These are phyloP conservation scores for Noccaea caerulescens DNA, from an alignment of 345 rosid genomes.

Conservation along the genomic window DNA sequence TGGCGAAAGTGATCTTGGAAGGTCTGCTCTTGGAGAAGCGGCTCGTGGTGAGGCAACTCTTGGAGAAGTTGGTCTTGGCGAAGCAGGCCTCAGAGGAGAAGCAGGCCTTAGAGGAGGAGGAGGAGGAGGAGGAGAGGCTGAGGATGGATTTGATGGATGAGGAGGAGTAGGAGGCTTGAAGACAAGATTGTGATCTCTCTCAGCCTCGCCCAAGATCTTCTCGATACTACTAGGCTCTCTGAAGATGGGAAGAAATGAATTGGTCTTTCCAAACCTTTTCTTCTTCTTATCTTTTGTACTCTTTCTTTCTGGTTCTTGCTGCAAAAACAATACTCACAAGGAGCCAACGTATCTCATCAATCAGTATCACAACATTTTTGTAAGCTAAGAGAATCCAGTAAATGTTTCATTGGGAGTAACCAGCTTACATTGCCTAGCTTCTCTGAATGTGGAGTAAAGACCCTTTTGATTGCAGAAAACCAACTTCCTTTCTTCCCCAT, in stretches of 20 bases:
- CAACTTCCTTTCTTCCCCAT: constrained; percentile 98
- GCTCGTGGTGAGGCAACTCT: constrained; percentile 46
- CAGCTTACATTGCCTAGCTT: constrained; percentile 63
- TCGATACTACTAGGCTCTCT: constrained; percentile 95
- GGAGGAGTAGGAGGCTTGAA: constrained; percentile 70
- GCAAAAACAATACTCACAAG: neutral
- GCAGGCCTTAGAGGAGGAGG: constrained; percentile 46
- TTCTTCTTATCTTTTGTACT: constrained; percentile 74
- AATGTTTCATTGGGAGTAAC: constrained; percentile 6
- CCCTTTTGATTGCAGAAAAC: constrained; percentile 92
- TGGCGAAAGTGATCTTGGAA: constrained; percentile 50
- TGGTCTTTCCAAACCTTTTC: constrained; percentile 69
- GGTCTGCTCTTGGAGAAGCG: constrained; percentile 47
- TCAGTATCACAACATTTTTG: constrained; percentile 22
- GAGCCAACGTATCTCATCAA: constrained; percentile 30
- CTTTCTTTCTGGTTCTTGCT: constrained; percentile 67
- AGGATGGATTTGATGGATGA: constrained; percentile 24
- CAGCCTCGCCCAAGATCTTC: constrained; percentile 90
- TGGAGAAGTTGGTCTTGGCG: constrained; percentile 47
- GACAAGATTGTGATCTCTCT: constrained; percentile 73
- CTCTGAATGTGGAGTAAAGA: constrained; percentile 72
- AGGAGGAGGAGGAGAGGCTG: constrained; percentile 46
- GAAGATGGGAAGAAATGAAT: constrained; percentile 85
- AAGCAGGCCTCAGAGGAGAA: constrained; percentile 26
- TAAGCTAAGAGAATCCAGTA: constrained; percentile 11